phyloP scores from a whole-genome alignment of 2,329 filamentous ascomycete species.

The Ophiostoma piceae region DNA sequence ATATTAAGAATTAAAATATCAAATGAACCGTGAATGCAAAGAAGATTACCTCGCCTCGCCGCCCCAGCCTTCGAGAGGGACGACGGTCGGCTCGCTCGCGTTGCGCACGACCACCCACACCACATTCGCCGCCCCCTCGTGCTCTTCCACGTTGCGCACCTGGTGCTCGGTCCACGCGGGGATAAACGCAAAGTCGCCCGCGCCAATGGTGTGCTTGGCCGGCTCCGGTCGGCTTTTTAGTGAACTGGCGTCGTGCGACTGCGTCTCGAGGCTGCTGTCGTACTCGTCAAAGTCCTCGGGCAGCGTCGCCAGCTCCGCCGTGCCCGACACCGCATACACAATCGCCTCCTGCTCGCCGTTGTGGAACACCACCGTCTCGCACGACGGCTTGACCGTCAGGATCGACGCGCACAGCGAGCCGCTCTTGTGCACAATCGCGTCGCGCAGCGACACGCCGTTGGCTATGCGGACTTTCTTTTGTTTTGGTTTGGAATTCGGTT shows the following conservation, averaged over 20 bases:
- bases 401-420: slow-evolving; percentile 65
- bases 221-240: slow-evolving; percentile 31
- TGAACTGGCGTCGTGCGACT: slow-evolving; percentile 39
- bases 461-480: neutral
- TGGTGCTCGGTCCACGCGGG: slow-evolving; percentile 68
- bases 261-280: slow-evolving; percentile 31
- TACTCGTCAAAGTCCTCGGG: slow-evolving; percentile 46
- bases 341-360: slow-evolving; percentile 68
- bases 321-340: slow-evolving; percentile 59
- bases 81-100: slow-evolving; percentile 56
- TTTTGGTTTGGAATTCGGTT: neutral
- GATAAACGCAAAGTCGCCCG: slow-evolving; percentile 65
- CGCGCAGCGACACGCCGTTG: slow-evolving; percentile 29
- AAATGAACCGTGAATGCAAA: neutral
- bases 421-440: slow-evolving; percentile 59
- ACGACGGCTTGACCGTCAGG: slow-evolving; percentile 58
- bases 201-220: slow-evolving; percentile 53
- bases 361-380: slow-evolving; percentile 59
- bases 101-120: slow-evolving; percentile 62
- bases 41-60: slow-evolving; percentile 36
- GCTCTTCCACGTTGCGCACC: slow-evolving; percentile 53
- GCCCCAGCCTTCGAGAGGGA: slow-evolving; percentile 59
- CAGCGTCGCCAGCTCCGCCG: slow-evolving; percentile 55
- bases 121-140: slow-evolving; percentile 45
- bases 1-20: neutral